phyloP scores from a whole-genome alignment of 1,139 yeast genomes.

The Nakaseomyces nivariensis region DNA sequence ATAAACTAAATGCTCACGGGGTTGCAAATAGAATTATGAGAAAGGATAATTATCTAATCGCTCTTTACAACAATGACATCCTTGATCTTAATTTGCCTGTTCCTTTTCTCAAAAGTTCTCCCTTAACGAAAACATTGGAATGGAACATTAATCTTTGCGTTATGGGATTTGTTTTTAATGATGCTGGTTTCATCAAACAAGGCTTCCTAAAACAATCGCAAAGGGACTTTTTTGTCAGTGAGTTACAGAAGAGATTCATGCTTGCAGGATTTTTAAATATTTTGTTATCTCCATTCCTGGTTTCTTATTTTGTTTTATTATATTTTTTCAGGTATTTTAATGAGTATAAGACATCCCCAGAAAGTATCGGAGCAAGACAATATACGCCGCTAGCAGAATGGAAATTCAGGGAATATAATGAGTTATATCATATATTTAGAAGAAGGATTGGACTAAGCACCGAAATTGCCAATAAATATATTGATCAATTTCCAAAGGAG shows the following conservation, averaged over 20 bases:
- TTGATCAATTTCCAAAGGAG: conserved; percentile 88
- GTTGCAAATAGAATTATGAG: conserved; percentile 95
- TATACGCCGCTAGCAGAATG: conserved; percentile 93
- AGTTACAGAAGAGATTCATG: conserved; percentile 66
- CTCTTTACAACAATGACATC: conserved; percentile 70
- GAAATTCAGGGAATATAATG: conserved; percentile 91
- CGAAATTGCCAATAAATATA: conserved; percentile 70
- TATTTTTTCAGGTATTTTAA: conserved; percentile 87
- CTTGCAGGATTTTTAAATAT: conserved; percentile 82
- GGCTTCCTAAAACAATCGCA: conserved; percentile 63
- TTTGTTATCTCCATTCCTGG: conserved; percentile 75
- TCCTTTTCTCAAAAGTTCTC: conserved; percentile 30
- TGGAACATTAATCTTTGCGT: conserved; percentile 90
- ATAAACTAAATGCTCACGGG: conserved; percentile 80
- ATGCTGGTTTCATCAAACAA: conserved; percentile 74
- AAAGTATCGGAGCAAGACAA: conserved; percentile 73
- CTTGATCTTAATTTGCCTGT: conserved; percentile 55
- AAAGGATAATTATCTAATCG: conserved; percentile 85
- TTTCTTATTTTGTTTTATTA: conserved; percentile 66
- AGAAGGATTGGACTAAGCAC: conserved; percentile 68
- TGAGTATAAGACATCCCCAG: conserved; percentile 84
- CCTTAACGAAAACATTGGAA: conserved; percentile 78
- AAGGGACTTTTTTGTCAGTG: conserved; percentile 56
- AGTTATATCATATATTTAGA: conserved; percentile 77
- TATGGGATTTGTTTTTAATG: conserved; percentile 75